Percentiles rank a stretch among this genome's conserved stretches.
These are phyloP conservation scores for Tremella fuciformis DNA, from an alignment of 768 basidiomycete species.

Conservation along the genomic window DNA sequence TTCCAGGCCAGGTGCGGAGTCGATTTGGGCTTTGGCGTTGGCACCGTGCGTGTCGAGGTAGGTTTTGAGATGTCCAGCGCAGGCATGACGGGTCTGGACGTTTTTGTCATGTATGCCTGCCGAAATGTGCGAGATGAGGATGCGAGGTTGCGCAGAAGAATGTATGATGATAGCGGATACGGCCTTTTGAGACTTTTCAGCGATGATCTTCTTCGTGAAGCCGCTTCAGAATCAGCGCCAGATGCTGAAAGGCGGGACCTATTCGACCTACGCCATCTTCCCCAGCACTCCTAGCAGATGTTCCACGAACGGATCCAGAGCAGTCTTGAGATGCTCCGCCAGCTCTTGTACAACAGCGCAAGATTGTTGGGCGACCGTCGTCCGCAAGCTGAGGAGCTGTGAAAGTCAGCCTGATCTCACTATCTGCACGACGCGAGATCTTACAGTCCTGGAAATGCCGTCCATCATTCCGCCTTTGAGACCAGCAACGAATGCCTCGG, in stretches of 20 bases:
- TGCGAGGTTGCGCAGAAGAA: slow-evolving; percentile 68
- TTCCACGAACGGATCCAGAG: slow-evolving; percentile 79
- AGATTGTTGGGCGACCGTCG: slow-evolving; percentile 78
- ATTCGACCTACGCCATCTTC: slow-evolving; percentile 62
- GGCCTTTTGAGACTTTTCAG: slow-evolving; percentile 75
- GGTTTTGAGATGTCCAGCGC: slow-evolving; percentile 66
- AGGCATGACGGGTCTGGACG: slow-evolving; percentile 68
- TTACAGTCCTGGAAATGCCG: slow-evolving; percentile 77
- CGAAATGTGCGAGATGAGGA: slow-evolving; percentile 67
- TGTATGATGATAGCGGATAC: slow-evolving; percentile 67
- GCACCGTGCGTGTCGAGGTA: slow-evolving; percentile 72
- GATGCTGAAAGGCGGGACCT: background rate
- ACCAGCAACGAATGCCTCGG: slow-evolving; percentile 69
- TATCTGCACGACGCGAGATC: slow-evolving; percentile 40
- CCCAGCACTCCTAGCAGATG: slow-evolving; percentile 69
- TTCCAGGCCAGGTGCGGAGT: slow-evolving; percentile 60
- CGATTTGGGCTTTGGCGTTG: slow-evolving; percentile 65
- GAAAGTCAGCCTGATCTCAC: background rate
- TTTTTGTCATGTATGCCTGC: slow-evolving; percentile 74
- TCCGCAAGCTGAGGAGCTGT: slow-evolving; percentile 82
- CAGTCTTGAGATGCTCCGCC: slow-evolving; percentile 62
- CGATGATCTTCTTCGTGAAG: slow-evolving; percentile 88
- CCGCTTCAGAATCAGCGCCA: slow-evolving; percentile 49
- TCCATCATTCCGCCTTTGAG: slow-evolving; percentile 77
- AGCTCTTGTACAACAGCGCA: slow-evolving; percentile 75